phyloP scores from a whole-genome alignment of 1,284 basidiomycete species.

The Ceratobasidium sp. region DNA sequence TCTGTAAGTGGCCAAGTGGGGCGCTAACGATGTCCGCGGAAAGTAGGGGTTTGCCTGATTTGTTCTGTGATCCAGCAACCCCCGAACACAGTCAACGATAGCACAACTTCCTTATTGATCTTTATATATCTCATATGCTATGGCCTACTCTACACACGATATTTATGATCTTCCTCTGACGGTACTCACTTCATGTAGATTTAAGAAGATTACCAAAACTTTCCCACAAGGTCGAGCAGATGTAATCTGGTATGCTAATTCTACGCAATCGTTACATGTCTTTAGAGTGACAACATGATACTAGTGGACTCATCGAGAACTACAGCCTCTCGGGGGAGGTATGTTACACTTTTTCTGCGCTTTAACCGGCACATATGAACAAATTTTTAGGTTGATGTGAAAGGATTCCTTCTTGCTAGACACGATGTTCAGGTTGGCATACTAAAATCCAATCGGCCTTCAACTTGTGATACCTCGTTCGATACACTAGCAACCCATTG shows the following conservation, averaged over 20 bases:
- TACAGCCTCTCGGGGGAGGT: background rate
- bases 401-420: conserved; percentile 13
- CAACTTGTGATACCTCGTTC: background rate
- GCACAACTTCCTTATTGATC: no score
- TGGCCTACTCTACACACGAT: conserved; percentile 1
- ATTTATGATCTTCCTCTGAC: background rate
- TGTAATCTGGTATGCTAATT: conserved; percentile 18
- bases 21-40: no score
- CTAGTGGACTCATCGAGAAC: conserved; percentile 10
- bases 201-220: conserved; percentile 1
- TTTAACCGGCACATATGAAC: background rate
- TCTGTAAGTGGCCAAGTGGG: no score
- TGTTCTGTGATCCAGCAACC: no score
- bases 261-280: background rate
- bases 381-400: conserved; percentile 16
- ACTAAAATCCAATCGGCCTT: no score
- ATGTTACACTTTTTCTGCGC: background rate
- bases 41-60: no score
- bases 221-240: conserved; percentile 8
- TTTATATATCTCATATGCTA: background rate
- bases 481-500: conserved; percentile 1
- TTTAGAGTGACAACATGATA: background rate
- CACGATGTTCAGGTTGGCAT: background rate
- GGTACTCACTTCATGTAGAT: conserved; percentile 1
- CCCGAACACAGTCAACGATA: no score